These are phyloP conservation scores for Lodderomyces metapsilosis DNA, from an alignment of 1,139 yeast genomes.

Conservation along the genomic window DNA sequence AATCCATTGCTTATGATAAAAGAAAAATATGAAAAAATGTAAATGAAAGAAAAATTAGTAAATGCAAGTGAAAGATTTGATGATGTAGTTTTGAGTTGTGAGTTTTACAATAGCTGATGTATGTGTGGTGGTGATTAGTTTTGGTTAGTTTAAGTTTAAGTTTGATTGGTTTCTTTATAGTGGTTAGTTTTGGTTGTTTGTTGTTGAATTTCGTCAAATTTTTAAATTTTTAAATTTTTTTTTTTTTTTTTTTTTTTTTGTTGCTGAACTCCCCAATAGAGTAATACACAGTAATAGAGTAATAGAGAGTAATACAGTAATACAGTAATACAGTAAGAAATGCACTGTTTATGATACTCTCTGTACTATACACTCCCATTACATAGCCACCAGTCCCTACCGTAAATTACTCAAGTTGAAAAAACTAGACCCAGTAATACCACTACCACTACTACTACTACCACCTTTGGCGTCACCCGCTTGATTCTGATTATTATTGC, in stretches of 20 bases:
- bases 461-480: no score
- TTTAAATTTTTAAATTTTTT: neutral
- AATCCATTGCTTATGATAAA: conserved; percentile 42
- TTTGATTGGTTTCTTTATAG: no score
- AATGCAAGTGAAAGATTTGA: neutral
- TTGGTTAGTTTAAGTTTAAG: no score
- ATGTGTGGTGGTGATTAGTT: no score
- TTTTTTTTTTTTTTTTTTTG: no score
- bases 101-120: no score
- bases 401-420: conserved; percentile 21
- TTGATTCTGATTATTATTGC: conserved; percentile 4
- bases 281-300: no score
- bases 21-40: neutral
- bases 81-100: neutral
- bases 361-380: no score
- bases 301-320: no score
- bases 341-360: no score
- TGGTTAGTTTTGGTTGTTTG: neutral
- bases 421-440: conserved; percentile 17
- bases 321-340: no score
- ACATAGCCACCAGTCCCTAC: neutral
- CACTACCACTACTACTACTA: conserved; percentile 5
- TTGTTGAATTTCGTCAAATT: neutral
- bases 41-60: neutral
- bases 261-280: no score